Evolutionary conservation across 345 rosid genomes (phyloP).

Genomic region (Durio zibethinus): DNA sequence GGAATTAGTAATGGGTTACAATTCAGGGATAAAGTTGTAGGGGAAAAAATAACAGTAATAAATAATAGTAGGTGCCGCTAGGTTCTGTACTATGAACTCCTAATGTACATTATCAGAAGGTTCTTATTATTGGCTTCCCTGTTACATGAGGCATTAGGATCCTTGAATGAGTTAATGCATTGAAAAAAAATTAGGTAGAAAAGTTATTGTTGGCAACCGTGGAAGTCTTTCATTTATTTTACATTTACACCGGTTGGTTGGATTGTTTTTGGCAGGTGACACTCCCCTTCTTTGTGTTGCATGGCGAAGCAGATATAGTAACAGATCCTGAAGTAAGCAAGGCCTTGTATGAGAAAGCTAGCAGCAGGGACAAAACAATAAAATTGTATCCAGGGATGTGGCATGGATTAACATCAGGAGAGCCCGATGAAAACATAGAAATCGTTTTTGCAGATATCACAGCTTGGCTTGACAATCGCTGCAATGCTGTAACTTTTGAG

Average conservation of each 20-base stretch:
- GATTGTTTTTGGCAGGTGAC: constrained; percentile 46
- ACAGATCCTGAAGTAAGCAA: constrained; percentile 98
- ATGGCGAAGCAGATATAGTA: constrained; percentile 91
- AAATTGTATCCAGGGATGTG: constrained; percentile 91
- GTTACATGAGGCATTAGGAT: not conserved
- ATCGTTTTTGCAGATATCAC: constrained; percentile 71
- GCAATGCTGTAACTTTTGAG: constrained; percentile 19
- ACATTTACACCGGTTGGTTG: not conserved
- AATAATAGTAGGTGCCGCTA: not conserved
- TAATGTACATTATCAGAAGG: not conserved
- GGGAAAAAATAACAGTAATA: not conserved
- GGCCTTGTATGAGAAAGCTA: constrained; percentile 63
- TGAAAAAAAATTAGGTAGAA: not conserved
- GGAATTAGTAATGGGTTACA: not conserved
- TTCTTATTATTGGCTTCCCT: not conserved
- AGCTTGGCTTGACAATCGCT: constrained; percentile 64
- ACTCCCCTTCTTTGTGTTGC: constrained; percentile 76
- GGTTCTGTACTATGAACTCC: not conserved
- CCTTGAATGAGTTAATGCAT: constrained; percentile 4
- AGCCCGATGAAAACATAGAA: constrained; percentile 67
- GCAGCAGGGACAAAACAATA: constrained; percentile 78
- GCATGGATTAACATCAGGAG: constrained; percentile 86
- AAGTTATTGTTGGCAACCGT: not conserved
- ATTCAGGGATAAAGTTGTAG: not conserved
- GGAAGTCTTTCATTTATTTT: not conserved